A percentile compares a stretch with the other conserved stretches of the same genome.
Evolutionary conservation across 2,329 filamentous ascomycete species (phyloP).

Genomic region (Colletotrichum nymphaeae): DNA sequence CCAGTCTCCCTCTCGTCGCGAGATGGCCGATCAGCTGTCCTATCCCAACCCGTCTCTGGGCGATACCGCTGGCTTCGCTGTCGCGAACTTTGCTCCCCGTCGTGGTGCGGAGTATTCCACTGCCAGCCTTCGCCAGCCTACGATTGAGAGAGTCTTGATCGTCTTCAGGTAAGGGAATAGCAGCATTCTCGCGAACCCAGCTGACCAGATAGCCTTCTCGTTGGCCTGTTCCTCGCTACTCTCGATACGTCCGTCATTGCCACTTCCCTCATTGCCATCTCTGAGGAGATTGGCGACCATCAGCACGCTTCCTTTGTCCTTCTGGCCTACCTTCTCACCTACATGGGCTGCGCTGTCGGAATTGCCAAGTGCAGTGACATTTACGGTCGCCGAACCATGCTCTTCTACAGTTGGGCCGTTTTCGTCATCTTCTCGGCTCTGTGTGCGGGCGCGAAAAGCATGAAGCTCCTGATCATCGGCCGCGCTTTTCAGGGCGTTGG

Average conservation of each 20-base stretch:
- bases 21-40: conserved; percentile 28
- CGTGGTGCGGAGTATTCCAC: background rate
- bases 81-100: conserved; percentile 1
- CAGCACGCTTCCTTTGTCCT: conserved; percentile 66
- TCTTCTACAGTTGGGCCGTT: conserved; percentile 63
- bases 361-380: conserved; percentile 71
- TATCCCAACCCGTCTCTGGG: conserved; percentile 41
- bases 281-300: conserved; percentile 62
- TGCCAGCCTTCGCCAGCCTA: background rate
- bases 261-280: conserved; percentile 68
- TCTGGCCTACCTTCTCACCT: conserved; percentile 66
- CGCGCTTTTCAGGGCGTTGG: conserved; percentile 71
- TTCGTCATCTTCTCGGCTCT: conserved; percentile 67
- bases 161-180: conserved; percentile 47
- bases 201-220: conserved; percentile 43
- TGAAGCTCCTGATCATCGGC: conserved; percentile 66
- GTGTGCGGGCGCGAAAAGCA: conserved; percentile 61
- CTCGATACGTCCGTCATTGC: conserved; percentile 69
- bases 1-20: conserved; percentile 17
- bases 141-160: conserved; percentile 45
- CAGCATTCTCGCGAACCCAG: background rate
- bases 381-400: conserved; percentile 64
- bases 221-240: conserved; percentile 67
- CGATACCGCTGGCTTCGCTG: conserved; percentile 37
- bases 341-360: conserved; percentile 68